Base-by-base conservation (phyloP, 2,329 filamentous ascomycete species). In the Cryphonectria nitschkei region DNA sequence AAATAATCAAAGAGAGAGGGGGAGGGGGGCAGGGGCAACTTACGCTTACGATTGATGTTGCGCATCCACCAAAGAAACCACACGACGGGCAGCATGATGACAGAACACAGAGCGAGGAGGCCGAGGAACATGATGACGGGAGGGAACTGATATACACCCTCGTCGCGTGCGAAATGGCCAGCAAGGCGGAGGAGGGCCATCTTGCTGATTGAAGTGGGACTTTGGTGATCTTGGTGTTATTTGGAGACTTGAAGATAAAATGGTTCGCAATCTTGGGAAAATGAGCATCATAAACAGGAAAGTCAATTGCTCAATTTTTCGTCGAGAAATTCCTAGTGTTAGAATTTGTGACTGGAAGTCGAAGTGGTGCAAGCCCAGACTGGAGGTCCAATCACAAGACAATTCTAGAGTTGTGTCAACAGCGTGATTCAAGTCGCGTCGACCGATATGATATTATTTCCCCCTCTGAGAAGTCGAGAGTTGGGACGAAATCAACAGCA, bases 61-160 rank as follows among this genome's bases (percentile, higher is more conserved):
- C 52, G 52, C 52, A 60, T 60, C 52, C 32, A 34, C 34, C 34
- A 41, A 32, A 67, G n/a, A 22, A 67, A 58, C 65, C 65, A 67
- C 5, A 67, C 13, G 32, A 67, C 54, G 19, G 65, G 65, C 11
- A 52, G 13, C 39, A 50, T 68, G 26, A 50, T 16, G 19, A 13
- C 1, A 37, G 32, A 26, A 29, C 65, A 61, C 13, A 61, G 39
- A 4, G 39, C 26, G 26, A 68, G 22, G 50, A 67, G 34, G 41
- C 13, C 34, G 6, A 50, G 50, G 65, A 67, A 58, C 8, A 67
- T 50, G 65, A 61, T 26, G 37, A n/a, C 41, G 7, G 62, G 39
- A 16, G n/a, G 16, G 14, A 19, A 9, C n/a, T 64, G 19, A 8
- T n/a, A 6, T 19, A n/a, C 39, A 22, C 46, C 26, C 11, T 64